Evolutionary conservation across 345 rosid species (phyloP).

Genomic region (Hypericum perforatum): DNA sequence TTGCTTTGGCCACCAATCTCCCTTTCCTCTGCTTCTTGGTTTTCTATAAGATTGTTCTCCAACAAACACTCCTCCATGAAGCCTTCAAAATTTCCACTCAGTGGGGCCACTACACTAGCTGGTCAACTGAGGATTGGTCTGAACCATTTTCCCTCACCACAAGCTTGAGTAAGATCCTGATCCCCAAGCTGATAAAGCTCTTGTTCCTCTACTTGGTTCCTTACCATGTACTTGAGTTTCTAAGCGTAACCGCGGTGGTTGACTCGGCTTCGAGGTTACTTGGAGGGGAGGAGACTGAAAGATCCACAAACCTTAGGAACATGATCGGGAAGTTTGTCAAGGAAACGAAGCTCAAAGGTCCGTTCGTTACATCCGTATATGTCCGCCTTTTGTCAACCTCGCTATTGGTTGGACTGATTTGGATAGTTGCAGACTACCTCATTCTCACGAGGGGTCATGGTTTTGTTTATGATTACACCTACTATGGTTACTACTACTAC

Average conservation of each 20-base stretch:
- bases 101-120: neutral
- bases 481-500: too few species aligned
- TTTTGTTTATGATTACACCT: neutral
- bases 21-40: constrained; percentile 20
- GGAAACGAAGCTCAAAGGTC: constrained; percentile 17
- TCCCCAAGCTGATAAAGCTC: too few species aligned
- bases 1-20: constrained; percentile 18
- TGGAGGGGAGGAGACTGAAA: neutral
- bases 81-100: neutral
- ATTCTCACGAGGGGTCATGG: neutral
- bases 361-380: constrained; percentile 16
- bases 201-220: too few species aligned
- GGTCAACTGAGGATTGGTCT: too few species aligned
- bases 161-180: too few species aligned
- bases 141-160: too few species aligned
- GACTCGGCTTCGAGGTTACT: neutral
- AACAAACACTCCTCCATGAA: constrained; percentile 10
- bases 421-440: too few species aligned
- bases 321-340: constrained; percentile 14
- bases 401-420: neutral
- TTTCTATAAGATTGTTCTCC: constrained; percentile 16
- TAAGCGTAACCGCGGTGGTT: too few species aligned
- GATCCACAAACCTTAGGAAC: constrained; percentile 11
- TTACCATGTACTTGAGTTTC: too few species aligned
- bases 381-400: constrained; percentile 8